Percentiles rank a stretch among this genome's conserved stretches.
phyloP scores from a whole-genome alignment of 805 yeast species.

The Zygotorulaspora chibaensis region DNA sequence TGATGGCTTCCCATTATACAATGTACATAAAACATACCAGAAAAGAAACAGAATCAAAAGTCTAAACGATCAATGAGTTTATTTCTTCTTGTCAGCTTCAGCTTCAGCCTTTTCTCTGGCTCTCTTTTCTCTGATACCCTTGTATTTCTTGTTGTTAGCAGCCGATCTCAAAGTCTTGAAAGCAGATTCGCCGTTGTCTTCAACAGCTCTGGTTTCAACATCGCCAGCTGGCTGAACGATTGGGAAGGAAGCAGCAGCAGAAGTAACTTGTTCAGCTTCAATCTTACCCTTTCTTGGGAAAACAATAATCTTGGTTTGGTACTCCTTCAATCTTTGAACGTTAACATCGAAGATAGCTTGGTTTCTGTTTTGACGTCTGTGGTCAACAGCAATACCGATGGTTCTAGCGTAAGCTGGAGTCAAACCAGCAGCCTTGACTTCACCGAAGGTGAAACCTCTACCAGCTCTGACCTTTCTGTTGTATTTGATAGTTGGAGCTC shows the following conservation, averaged over 20 bases:
- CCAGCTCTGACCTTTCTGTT: constrained; percentile 99
- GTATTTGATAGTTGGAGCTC: constrained; percentile 98
- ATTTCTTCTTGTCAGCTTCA: constrained; percentile 99
- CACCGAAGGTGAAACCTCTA: constrained; percentile 98
- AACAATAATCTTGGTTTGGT: constrained; percentile 91
- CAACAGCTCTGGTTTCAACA: constrained; percentile 84
- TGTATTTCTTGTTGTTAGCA: constrained; percentile 88
- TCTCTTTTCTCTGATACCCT: constrained; percentile 97
- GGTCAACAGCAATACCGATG: constrained; percentile 97
- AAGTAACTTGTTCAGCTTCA: constrained; percentile 72
- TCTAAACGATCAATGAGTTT: constrained; percentile 34
- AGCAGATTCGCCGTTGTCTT: constrained; percentile 70
- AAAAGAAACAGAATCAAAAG: constrained; percentile 15
- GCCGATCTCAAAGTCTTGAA: constrained; percentile 94
- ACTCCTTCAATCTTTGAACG: constrained; percentile 94
- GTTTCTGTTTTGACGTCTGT: constrained; percentile 98
- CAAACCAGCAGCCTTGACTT: constrained; percentile 96
- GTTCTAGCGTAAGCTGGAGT: constrained; percentile 95
- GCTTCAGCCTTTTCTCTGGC: constrained; percentile 97
- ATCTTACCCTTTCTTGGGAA: constrained; percentile 90
- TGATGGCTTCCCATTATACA: constrained; percentile 35
- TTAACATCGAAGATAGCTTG: constrained; percentile 91
- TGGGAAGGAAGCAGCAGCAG: constrained; percentile 84
- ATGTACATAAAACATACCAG: constrained; percentile 28
- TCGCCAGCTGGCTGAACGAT: constrained; percentile 73